These are phyloP conservation scores for Diaporthe australafricana DNA, from an alignment of 2,329 filamentous ascomycete genomes.

Conservation along the genomic window DNA sequence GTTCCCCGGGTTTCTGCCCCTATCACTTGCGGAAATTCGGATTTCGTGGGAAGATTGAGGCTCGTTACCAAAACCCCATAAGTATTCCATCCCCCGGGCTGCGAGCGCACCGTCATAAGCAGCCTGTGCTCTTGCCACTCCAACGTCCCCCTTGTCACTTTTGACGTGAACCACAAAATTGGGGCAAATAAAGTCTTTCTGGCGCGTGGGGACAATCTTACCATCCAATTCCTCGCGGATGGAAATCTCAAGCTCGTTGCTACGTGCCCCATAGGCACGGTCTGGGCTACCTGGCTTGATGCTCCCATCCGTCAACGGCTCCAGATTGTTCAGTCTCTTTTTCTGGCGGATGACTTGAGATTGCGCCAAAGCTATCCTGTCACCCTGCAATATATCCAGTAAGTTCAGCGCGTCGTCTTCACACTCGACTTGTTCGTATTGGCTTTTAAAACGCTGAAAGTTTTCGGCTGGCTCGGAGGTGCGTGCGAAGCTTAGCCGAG, in stretches of 20 bases:
- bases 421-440: not conserved
- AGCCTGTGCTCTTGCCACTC: not conserved
- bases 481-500: not conserved
- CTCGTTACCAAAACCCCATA: not conserved
- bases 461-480: not conserved
- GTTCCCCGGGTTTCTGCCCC: no score
- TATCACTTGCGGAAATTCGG: no score
- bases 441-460: not conserved
- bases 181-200: not conserved
- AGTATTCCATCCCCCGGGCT: conserved; percentile 1
- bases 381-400: not conserved
- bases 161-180: conserved; percentile 4
- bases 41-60: no score
- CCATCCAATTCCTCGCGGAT: not conserved
- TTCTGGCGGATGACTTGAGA: not conserved
- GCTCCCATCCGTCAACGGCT: not conserved
- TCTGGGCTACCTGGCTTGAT: not conserved
- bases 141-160: not conserved
- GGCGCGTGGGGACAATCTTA: not conserved
- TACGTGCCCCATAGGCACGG: not conserved
- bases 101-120: conserved; percentile 1
- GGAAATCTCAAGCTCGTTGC: not conserved
- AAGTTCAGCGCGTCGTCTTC: not conserved
- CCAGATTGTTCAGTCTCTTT: not conserved
- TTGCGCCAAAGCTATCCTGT: not conserved